Percentiles rank a stretch among this genome's conserved stretches.
Evolutionary conservation across 306 rosid genomes (phyloP).

Genomic region (Urtica urens): DNA sequence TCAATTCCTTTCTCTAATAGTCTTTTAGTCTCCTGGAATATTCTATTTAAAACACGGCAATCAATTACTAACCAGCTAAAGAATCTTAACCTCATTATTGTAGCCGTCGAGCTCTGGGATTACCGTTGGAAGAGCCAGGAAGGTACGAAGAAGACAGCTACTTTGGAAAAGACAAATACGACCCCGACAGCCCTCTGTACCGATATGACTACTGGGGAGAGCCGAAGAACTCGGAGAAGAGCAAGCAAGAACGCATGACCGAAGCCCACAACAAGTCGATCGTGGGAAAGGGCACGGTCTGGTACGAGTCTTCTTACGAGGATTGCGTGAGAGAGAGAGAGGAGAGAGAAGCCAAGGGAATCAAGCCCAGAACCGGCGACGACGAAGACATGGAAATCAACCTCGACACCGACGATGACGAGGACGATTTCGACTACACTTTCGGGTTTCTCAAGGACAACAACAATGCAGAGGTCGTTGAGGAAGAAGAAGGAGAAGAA

Average conservation of each 20-base stretch:
- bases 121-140: slow-evolving; percentile 96
- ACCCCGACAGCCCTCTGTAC: slow-evolving; percentile 68
- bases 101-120: slow-evolving; percentile 77
- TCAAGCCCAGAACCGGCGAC: slow-evolving; percentile 8
- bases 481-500: too few relatives aligned
- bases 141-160: slow-evolving; percentile 61
- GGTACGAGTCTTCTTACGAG: slow-evolving; percentile 74
- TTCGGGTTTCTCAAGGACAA: slow-evolving; percentile 46
- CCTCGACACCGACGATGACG: slow-evolving; percentile 18
- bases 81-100: not conserved
- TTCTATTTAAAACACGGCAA: too few relatives aligned
- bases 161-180: slow-evolving; percentile 67
- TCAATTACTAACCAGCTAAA: not conserved
- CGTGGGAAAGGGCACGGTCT: slow-evolving; percentile 55
- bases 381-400: slow-evolving; percentile 16
- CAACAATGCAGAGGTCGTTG: too few relatives aligned
- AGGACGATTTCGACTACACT: slow-evolving; percentile 49
- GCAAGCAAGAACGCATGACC: slow-evolving; percentile 58
- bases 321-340: slow-evolving; percentile 44
- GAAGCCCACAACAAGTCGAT: slow-evolving; percentile 81
- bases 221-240: slow-evolving; percentile 90
- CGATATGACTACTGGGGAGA: slow-evolving; percentile 96
- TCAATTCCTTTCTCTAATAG: too few relatives aligned
- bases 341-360: slow-evolving; percentile 44
- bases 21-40: too few relatives aligned